Evolutionary conservation across 1,139 yeast species (phyloP).

Genomic region (Yarrowia galli): DNA sequence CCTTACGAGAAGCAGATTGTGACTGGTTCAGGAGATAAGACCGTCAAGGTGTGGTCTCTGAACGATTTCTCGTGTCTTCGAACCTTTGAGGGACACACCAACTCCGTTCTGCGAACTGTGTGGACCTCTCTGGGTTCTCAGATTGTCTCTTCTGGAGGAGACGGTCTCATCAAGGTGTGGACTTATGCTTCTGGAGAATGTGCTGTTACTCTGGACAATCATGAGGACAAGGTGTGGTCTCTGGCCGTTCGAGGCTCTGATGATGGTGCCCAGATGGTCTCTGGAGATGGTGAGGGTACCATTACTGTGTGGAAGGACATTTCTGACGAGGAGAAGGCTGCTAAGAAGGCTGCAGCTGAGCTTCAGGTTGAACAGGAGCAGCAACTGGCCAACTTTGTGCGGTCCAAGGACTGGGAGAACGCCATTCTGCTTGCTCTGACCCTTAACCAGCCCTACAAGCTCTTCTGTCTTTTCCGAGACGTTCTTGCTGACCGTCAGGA

Average conservation of each 20-base stretch:
- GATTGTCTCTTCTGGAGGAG: constrained; percentile 88
- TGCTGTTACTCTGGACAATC: constrained; percentile 83
- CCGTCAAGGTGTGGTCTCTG: constrained; percentile 87
- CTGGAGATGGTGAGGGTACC: constrained; percentile 96
- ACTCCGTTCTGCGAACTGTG: constrained; percentile 82
- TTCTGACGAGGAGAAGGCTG: constrained; percentile 70
- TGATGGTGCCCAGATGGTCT: constrained; percentile 67
- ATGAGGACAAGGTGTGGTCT: constrained; percentile 95
- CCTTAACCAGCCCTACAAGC: constrained; percentile 83
- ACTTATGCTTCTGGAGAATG: constrained; percentile 78
- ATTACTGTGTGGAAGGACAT: constrained; percentile 88
- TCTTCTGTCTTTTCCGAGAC: constrained; percentile 71
- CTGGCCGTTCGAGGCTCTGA: constrained; percentile 57
- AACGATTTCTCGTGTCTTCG: constrained; percentile 74
- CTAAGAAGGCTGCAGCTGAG: constrained; percentile 56
- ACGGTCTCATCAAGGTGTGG: constrained; percentile 93
- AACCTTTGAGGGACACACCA: constrained; percentile 94
- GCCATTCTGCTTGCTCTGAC: constrained; percentile 88
- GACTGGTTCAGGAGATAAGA: constrained; percentile 90
- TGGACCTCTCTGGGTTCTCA: constrained; percentile 74
- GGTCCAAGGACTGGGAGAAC: constrained; percentile 78
- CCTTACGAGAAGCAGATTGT: constrained; percentile 73
- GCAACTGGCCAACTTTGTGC: constrained; percentile 73
- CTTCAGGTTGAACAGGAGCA: constrained; percentile 85
- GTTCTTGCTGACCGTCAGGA: constrained; percentile 54